phyloP scores from a whole-genome alignment of 805 yeast species.

The Monosporozyma solicola region DNA sequence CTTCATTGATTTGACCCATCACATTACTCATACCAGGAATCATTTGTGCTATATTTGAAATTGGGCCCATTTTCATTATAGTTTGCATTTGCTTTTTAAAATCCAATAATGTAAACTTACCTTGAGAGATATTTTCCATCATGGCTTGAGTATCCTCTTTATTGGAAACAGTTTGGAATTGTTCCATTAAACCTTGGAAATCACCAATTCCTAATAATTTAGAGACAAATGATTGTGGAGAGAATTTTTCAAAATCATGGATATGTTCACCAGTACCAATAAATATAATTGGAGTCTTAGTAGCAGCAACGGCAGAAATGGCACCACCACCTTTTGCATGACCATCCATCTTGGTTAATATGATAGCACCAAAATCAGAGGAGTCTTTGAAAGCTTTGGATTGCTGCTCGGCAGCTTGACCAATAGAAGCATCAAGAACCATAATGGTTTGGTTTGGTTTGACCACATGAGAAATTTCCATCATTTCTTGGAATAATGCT shows the following conservation, averaged over 20 bases:
- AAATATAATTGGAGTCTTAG: conserved; percentile 87
- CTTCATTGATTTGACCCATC: conserved; percentile 84
- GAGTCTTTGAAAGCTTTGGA: conserved; percentile 90
- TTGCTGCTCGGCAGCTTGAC: conserved; percentile 96
- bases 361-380: conserved; percentile 88
- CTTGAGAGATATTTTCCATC: conserved; percentile 87
- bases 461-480: conserved; percentile 81
- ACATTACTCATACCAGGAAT: conserved; percentile 85
- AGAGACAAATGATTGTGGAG: conserved; percentile 84
- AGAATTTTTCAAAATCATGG: conserved; percentile 82
- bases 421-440: conserved; percentile 96
- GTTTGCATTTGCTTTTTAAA: conserved; percentile 92
- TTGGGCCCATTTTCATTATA: conserved; percentile 93
- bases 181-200: conserved; percentile 87
- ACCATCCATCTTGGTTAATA: conserved; percentile 94
- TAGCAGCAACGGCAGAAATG: conserved; percentile 95
- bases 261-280: conserved; percentile 99
- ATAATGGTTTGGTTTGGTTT: conserved; percentile 92
- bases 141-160: conserved; percentile 85
- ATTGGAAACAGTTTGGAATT: conserved; percentile 62
- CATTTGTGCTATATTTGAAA: conserved; percentile 90
- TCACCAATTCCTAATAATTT: conserved; percentile 93
- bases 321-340: conserved; percentile 99
- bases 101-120: conserved; percentile 85
- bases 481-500: conserved; percentile 87